Evolutionary conservation across 345 rosid species (phyloP), one percentile per base, ranked within the genome.

Genomic region (Clausena lansium): DNA sequence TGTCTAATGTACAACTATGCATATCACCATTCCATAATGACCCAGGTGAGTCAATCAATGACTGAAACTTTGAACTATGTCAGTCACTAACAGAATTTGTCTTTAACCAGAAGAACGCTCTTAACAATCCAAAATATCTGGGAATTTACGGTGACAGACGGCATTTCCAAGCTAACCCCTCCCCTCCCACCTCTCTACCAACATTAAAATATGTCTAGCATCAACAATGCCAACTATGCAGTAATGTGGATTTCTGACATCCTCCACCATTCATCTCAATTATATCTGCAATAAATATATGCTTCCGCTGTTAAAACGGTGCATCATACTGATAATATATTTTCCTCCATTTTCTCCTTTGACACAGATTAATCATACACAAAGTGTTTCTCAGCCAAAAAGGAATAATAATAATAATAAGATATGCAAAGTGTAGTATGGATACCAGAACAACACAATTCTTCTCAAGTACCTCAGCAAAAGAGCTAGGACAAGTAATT

Each of bases 161-260:
- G 38, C 75, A 71, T 55, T 22, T 9, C 41, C 22, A 55, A 54
- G 9, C 63, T 54, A 25, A 25, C 75, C 27, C 45, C 28, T 71
- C 36, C 75, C 45, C 47, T 71, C 74, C 62, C 39, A 20, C 19
- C 63, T 19, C 19, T 55, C 75, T 27, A 45, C 27, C 75, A 71
- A 54, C 62, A 54, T 71, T 50, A 54, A 54, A 32, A 20, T 55
- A 54, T 55, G 1, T 20, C 14, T 2, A 55, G 30, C 75, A 71
- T 71, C 47, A 71, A 54, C 17, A 32, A 71, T 71, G 10, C 47
- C 36, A 71, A 55, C 24, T 54, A 71, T 33, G 30, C 38, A 54
- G 63, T 5, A 54, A 71, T 55, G 22, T 33, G 28, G 14, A 55
- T 24, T 32, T 50, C 75, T 35, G 20, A 24, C 64, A 55, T 35